A percentile compares a stretch with the other conserved stretches of the same genome.
Evolutionary conservation across 2,329 filamentous ascomycete species (phyloP).

Genomic region (Grosmannia penicillata): DNA sequence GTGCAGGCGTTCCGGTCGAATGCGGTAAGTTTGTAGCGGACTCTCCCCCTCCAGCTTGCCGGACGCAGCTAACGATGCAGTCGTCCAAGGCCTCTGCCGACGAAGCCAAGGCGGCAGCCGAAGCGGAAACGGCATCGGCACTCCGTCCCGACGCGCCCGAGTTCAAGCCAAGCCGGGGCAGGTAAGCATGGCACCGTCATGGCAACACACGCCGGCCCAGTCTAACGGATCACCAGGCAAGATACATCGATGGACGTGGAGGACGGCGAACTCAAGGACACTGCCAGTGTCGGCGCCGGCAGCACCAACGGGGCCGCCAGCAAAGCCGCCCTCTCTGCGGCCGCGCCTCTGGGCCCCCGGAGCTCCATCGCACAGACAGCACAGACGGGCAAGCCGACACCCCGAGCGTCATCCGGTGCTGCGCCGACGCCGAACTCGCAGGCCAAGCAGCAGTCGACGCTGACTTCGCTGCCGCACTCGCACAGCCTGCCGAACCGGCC

Average conservation of each 20-base stretch:
- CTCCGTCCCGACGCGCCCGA: slow-evolving; percentile 45
- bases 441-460: slow-evolving; percentile 18
- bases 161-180: slow-evolving; percentile 40
- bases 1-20: slow-evolving; percentile 59
- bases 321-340: no score
- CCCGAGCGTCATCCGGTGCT: no score
- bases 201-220: no score
- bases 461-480: slow-evolving; percentile 15
- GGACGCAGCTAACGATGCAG: neutral
- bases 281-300: slow-evolving; percentile 18
- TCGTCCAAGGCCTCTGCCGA: slow-evolving; percentile 6
- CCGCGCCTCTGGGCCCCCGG: no score
- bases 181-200: no score
- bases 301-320: neutral
- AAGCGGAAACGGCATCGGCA: slow-evolving; percentile 15
- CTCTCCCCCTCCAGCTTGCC: no score
- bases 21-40: slow-evolving; percentile 36
- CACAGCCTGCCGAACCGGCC: slow-evolving; percentile 17
- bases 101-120: slow-evolving; percentile 7
- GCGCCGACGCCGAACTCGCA: slow-evolving; percentile 2
- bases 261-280: slow-evolving; percentile 58
- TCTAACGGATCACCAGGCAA: neutral
- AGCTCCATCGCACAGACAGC: no score
- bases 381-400: slow-evolving; percentile 15
- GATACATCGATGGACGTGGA: slow-evolving; percentile 39